Evolutionary conservation across 2,329 filamentous ascomycete genomes (phyloP).

Genomic region (Pestalotiopsis sp.): DNA sequence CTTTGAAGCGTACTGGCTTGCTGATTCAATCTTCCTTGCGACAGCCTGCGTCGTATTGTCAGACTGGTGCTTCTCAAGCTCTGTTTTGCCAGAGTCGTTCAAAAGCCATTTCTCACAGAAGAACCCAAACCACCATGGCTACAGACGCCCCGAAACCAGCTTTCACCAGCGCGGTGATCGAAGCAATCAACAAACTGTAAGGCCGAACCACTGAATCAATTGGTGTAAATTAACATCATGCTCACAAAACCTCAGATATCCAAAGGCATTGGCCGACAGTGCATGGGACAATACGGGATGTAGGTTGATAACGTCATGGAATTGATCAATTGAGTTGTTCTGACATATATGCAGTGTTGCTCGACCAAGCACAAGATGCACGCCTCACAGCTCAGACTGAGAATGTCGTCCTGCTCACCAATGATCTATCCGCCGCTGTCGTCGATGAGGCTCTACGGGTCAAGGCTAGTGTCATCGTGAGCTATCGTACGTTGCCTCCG

Average conservation of each 20-base stretch:
- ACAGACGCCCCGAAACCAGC: slow-evolving; percentile 13
- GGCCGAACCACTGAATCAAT: slow-evolving; percentile 27
- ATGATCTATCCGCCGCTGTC: slow-evolving; percentile 88
- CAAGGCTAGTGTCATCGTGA: slow-evolving; percentile 77
- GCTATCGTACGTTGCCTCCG: slow-evolving; percentile 71
- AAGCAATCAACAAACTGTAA: slow-evolving; percentile 78
- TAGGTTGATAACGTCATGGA: slow-evolving; percentile 38
- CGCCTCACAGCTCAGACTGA: slow-evolving; percentile 51
- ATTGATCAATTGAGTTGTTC: neutral
- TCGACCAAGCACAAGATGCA: slow-evolving; percentile 56
- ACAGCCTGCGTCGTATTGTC: neutral
- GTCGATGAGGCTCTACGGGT: slow-evolving; percentile 85
- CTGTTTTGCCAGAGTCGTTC: neutral
- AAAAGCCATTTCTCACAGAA: neutral
- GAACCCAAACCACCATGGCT: slow-evolving; percentile 23
- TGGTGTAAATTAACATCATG: neutral
- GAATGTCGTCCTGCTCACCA: slow-evolving; percentile 62
- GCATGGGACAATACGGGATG: slow-evolving; percentile 94
- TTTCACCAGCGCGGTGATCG: slow-evolving; percentile 66
- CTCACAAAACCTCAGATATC: slow-evolving; percentile 64
- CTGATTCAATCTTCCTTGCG: neutral
- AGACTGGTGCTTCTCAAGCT: neutral
- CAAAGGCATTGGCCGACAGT: slow-evolving; percentile 83
- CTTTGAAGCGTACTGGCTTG: neutral
- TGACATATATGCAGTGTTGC: slow-evolving; percentile 41